These are phyloP conservation scores for Xerocomellus amylosporus DNA, from an alignment of 768 basidiomycete genomes.

Conservation along the genomic window DNA sequence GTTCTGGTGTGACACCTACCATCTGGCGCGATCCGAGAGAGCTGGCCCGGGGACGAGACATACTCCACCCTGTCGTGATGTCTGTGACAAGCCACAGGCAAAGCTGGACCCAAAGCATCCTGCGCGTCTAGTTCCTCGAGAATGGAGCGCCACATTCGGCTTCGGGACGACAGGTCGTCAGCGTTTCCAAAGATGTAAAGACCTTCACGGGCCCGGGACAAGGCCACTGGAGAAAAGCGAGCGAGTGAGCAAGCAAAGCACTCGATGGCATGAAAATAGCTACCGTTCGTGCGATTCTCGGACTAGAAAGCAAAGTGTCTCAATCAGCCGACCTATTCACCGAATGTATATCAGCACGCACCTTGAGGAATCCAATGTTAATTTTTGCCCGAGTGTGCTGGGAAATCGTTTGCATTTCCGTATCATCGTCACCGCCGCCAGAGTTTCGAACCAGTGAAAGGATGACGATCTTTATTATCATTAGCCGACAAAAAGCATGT, in stretches of 20 bases:
- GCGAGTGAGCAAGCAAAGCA: not conserved
- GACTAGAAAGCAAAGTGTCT: conserved; percentile 36
- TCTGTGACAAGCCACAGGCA: conserved; percentile 57
- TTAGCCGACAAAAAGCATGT: not conserved
- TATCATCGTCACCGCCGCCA: conserved; percentile 43
- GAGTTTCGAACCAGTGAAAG: conserved; percentile 73
- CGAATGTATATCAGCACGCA: conserved; percentile 21
- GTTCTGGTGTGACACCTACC: conserved; percentile 33
- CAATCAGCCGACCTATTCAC: not conserved
- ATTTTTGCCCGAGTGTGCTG: conserved; percentile 40
- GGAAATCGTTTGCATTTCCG: conserved; percentile 14
- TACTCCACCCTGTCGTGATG: conserved; percentile 45
- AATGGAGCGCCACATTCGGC: conserved; percentile 56
- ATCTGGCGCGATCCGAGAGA: conserved; percentile 53
- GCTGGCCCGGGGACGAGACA: conserved; percentile 50
- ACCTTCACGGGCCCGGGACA: conserved; percentile 73
- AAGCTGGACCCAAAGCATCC: conserved; percentile 45
- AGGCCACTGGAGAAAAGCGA: conserved; percentile 45
- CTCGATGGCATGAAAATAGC: not conserved
- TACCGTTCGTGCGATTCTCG: conserved; percentile 53
- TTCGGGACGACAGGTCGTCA: conserved; percentile 45
- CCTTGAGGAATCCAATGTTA: conserved; percentile 73
- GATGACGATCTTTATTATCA: conserved; percentile 54
- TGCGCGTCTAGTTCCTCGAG: conserved; percentile 53
- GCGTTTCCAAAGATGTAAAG: conserved; percentile 73